Evolutionary conservation across 257 asterid genomes (phyloP).

Genomic region (Catharanthus roseus): DNA sequence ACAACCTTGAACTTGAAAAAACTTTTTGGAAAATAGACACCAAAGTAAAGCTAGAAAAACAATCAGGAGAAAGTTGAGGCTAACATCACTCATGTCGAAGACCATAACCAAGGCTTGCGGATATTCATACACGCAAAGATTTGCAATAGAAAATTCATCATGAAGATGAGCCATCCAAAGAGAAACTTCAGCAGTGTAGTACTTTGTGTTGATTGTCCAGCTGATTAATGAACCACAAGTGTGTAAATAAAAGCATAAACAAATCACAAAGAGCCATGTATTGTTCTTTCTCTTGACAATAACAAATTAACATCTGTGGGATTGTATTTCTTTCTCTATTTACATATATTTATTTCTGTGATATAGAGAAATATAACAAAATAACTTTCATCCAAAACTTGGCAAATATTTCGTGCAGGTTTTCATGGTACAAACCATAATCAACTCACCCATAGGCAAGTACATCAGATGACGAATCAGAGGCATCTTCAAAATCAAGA

Average conservation of each 20-base stretch:
- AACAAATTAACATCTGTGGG: background rate
- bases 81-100: slow-evolving; percentile 66
- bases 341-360: background rate
- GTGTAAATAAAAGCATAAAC: slow-evolving; percentile 9
- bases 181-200: slow-evolving; percentile 78
- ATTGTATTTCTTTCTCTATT: background rate
- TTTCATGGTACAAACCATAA: background rate
- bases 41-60: slow-evolving; percentile 1
- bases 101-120: slow-evolving; percentile 85
- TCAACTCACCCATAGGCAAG: slow-evolving; percentile 59
- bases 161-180: slow-evolving; percentile 71
- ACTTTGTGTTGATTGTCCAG: slow-evolving; percentile 92
- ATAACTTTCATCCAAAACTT: background rate
- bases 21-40: background rate
- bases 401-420: background rate
- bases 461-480: slow-evolving; percentile 50
- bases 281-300: background rate
- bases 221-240: slow-evolving; percentile 36
- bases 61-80: slow-evolving; percentile 21
- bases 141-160: slow-evolving; percentile 44
- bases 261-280: slow-evolving; percentile 3
- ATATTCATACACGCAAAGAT: slow-evolving; percentile 39
- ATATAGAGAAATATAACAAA: background rate
- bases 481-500: slow-evolving; percentile 56
- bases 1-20: background rate